phyloP scores from a whole-genome alignment of 148 eudicot species.

The Limonium bicolor region DNA sequence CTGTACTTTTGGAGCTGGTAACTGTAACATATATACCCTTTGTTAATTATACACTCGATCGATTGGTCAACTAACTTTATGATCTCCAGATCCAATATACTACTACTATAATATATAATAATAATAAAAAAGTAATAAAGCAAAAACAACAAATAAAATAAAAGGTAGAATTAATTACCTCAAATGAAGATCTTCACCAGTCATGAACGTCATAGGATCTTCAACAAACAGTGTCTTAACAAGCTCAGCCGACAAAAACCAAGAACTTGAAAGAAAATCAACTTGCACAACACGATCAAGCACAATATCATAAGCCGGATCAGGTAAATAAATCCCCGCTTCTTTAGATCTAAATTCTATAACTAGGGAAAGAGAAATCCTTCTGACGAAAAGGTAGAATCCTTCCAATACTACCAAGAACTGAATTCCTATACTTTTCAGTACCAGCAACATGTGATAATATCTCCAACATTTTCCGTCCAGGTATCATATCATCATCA shows the following conservation, averaged over 20 bases:
- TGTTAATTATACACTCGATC: too few species aligned
- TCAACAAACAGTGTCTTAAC: constrained; percentile 81
- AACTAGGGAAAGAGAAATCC: constrained; percentile 87
- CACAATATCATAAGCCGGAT: constrained; percentile 83
- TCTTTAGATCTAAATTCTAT: constrained; percentile 74
- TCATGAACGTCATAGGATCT: constrained; percentile 69
- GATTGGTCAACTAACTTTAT: too few species aligned
- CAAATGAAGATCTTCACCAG: constrained; percentile 92
- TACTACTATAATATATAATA: too few species aligned
- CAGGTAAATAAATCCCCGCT: constrained; percentile 95
- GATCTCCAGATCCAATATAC: too few species aligned
- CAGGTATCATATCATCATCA: constrained; percentile 97
- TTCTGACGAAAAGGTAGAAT: constrained; percentile 83
- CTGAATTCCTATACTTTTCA: constrained; percentile 71
- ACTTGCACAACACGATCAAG: constrained; percentile 76
- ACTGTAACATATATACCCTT: constrained; percentile 32
- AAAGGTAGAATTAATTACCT: too few species aligned
- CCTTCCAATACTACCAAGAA: constrained; percentile 88
- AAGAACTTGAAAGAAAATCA: constrained; percentile 92
- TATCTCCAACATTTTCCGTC: constrained; percentile 73
- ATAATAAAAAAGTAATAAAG: too few species aligned
- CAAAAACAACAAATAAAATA: not conserved
- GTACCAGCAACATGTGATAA: constrained; percentile 88
- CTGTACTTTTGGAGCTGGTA: constrained; percentile 96
- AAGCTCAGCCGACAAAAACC: constrained; percentile 84